Conservation (phyloP, 1,139 yeast species). For the Geotrichum candidum region DNA sequence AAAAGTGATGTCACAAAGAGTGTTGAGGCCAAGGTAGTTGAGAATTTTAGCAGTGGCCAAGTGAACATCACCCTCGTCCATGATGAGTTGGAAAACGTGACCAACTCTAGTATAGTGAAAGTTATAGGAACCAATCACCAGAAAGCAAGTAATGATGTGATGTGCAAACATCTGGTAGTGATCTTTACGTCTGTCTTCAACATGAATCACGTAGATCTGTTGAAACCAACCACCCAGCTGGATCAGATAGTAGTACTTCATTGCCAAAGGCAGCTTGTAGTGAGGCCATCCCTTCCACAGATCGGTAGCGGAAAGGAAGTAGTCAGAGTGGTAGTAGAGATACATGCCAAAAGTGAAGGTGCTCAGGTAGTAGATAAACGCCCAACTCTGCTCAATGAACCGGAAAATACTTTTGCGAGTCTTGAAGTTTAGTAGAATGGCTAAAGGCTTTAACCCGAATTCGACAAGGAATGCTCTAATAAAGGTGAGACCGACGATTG, state of each 20-base stretch:
- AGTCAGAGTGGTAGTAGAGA: constrained; percentile 53
- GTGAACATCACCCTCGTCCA: constrained; percentile 78
- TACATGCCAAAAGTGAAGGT: constrained; percentile 56
- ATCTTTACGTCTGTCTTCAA: constrained; percentile 78
- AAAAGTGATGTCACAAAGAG: constrained; percentile 64
- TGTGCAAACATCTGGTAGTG: constrained; percentile 82
- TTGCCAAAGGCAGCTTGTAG: constrained; percentile 37
- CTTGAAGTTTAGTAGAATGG: constrained; percentile 33
- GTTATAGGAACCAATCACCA: constrained; percentile 67
- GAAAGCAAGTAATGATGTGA: constrained; percentile 69
- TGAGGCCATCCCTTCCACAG: constrained; percentile 79
- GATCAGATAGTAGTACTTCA: constrained; percentile 66
- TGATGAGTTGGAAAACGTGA: constrained; percentile 65
- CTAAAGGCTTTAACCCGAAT: constrained; percentile 54
- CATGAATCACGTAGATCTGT: constrained; percentile 67
- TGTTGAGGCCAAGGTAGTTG: constrained; percentile 59
- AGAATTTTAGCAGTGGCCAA: constrained; percentile 70
- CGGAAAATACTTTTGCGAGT: constrained; percentile 50
- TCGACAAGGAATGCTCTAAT: constrained; percentile 57
- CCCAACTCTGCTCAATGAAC: constrained; percentile 88
- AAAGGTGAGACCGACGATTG: constrained; percentile 53
- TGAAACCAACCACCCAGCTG: constrained; percentile 76
- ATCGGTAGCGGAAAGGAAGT: constrained; percentile 52
- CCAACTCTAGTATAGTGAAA: constrained; percentile 74
- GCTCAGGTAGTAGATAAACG: constrained; percentile 51